Conservation (phyloP, 2,329 filamentous ascomycete species). For the Neofusicoccum cordaticola region DNA sequence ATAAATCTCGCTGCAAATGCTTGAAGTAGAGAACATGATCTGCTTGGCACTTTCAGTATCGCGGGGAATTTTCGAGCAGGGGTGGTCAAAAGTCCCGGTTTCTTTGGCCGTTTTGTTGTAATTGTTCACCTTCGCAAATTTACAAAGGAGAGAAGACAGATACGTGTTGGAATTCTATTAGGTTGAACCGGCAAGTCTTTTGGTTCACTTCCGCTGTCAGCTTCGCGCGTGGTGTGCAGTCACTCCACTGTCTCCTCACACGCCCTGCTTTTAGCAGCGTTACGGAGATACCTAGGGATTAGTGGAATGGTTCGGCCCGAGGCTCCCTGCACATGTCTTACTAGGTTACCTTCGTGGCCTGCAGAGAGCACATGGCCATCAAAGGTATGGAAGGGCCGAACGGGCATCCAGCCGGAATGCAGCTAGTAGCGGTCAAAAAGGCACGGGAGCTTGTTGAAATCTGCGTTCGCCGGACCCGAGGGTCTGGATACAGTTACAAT, state of each 20-base stretch:
- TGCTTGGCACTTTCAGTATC: not conserved
- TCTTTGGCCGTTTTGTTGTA: not conserved
- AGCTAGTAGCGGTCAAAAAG: not conserved
- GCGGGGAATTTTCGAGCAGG: not conserved
- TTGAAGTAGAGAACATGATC: not conserved
- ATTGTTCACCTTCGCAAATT: not conserved
- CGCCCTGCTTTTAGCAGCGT: not conserved
- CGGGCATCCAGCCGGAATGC: not conserved
- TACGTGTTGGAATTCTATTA: not conserved
- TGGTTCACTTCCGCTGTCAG: not conserved
- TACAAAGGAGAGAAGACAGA: not conserved
- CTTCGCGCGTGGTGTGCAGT: not conserved
- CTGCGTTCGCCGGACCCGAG: not conserved
- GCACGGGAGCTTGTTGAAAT: not conserved
- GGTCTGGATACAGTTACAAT: not conserved
- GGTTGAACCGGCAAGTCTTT: not conserved
- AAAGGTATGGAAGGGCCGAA: not conserved
- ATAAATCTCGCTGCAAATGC: not conserved
- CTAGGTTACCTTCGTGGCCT: not conserved
- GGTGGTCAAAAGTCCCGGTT: not conserved
- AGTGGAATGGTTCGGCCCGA: constrained; percentile 6
- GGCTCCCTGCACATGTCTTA: not conserved
- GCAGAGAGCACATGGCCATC: not conserved
- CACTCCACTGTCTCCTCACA: constrained; percentile 12
- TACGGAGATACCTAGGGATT: not conserved